These are phyloP conservation scores for Phytophthora foliorum DNA, from an alignment of 352 stramenopile genomes.

Conservation along the genomic window DNA sequence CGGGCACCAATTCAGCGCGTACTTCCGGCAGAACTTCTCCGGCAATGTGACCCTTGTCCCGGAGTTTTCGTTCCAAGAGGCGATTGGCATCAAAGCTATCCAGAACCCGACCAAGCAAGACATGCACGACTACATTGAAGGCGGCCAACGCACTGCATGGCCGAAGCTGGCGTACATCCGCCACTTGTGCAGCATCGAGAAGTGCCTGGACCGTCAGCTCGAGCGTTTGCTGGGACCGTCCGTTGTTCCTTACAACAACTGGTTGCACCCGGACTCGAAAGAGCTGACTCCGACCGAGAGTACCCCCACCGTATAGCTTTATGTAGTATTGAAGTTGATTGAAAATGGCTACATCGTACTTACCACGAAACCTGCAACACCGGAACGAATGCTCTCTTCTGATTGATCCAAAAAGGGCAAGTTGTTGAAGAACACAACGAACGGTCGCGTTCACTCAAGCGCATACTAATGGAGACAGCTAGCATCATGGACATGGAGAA, in stretches of 20 bases:
- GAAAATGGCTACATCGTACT: slow-evolving; percentile 26
- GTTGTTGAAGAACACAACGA: slow-evolving; percentile 19
- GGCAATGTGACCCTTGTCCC: slow-evolving; percentile 97
- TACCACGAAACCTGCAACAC: slow-evolving; percentile 25
- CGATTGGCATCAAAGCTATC: slow-evolving; percentile 87
- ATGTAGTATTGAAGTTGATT: slow-evolving; percentile 16
- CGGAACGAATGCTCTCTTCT: slow-evolving; percentile 18
- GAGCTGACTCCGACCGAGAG: slow-evolving; percentile 14
- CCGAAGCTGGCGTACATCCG: slow-evolving; percentile 95
- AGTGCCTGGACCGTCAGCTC: slow-evolving; percentile 54
- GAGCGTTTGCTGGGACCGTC: slow-evolving; percentile 35
- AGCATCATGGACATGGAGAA: slow-evolving; percentile 9
- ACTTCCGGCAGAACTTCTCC: slow-evolving; percentile 96
- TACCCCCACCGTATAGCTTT: slow-evolving; percentile 7
- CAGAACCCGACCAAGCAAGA: slow-evolving; percentile 81
- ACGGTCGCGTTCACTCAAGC: slow-evolving; percentile 12
- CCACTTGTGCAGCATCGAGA: slow-evolving; percentile 94
- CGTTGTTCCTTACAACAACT: slow-evolving; percentile 36
- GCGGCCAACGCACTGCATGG: slow-evolving; percentile 91
- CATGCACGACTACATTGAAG: slow-evolving; percentile 83
- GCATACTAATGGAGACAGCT: slow-evolving; percentile 3
- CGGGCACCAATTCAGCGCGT: slow-evolving; percentile 80
- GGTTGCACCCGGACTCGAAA: slow-evolving; percentile 34
- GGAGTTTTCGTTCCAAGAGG: slow-evolving; percentile 88
- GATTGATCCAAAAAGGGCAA: slow-evolving; percentile 14